Base-by-base conservation (phyloP, 164 flowering plant genomes). In the Euptelea pleiosperma region DNA sequence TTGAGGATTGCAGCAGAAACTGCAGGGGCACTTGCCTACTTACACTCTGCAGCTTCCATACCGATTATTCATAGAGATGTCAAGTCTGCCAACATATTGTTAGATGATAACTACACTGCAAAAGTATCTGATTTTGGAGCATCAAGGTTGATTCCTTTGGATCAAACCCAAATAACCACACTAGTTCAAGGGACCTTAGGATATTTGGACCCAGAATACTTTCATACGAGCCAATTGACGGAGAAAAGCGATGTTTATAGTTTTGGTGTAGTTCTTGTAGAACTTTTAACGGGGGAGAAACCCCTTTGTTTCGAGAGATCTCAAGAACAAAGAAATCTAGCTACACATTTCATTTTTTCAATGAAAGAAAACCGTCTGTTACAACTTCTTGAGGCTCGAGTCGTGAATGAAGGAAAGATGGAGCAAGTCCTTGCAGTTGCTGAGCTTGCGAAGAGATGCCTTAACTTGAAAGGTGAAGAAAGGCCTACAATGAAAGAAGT, bases 81-180 rank as follows among this genome's bases (percentile, higher is more conserved):
- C 11, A 73, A 73, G 66, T 73, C 75, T 22, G 47, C 75, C 14
- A 76, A 76, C 52, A 73, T 76, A 26, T 40, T 73, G 2, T 11
- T 76, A 37, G 75, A 76, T 30, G 57, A 68, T 0, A 59, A 55
- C 8, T 67, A 59, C 57, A 68, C 67, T 0, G 71, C 78, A 3
- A 77, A 77, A 44, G 69, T 77, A 35, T 39, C 73, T 0, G 75
- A 77, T 40, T 77, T 77, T 39, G 81, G 78, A 8, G 70, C 69
- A 16, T 71, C 81, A 6, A 73, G 73, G 50, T 44, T 72, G n/a
- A 50, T 68, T 12, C 57, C 67, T 7, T 3, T 62, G 26, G 79
- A 69, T 30, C 65, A 68, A 45, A 45, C 66, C 8, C 51, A 58
- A 26, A 50, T 70, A 24, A 22, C 61, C 1, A 74, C 77, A 11